Conservation (phyloP, 1,284 basidiomycete genomes). For the Gomphus bonarii region DNA sequence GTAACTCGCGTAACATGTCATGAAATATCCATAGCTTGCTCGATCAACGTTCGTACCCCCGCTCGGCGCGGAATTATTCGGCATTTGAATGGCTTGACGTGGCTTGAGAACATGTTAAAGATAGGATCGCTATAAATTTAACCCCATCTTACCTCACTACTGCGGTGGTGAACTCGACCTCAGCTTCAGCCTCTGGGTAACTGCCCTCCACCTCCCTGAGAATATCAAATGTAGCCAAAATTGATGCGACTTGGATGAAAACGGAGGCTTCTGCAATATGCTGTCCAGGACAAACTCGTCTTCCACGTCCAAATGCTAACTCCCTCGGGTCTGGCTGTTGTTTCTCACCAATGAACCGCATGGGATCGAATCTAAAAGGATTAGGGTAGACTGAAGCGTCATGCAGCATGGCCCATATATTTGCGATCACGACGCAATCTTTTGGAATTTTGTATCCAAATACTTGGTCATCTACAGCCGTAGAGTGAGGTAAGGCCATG, state of each 20-base stretch:
- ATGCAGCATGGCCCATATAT: slow-evolving; percentile 16
- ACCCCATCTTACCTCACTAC: slow-evolving; percentile 6
- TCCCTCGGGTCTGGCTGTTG: slow-evolving; percentile 23
- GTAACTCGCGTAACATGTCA: neutral
- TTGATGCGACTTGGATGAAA: slow-evolving; percentile 39
- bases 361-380: slow-evolving; percentile 16
- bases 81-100: slow-evolving; percentile 8
- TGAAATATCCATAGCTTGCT: neutral
- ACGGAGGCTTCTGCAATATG: slow-evolving; percentile 42
- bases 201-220: slow-evolving; percentile 36
- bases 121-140: neutral
- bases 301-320: slow-evolving; percentile 31
- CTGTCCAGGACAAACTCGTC: slow-evolving; percentile 20
- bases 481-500: slow-evolving; percentile 14
- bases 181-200: slow-evolving; percentile 34
- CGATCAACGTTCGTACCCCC: neutral
- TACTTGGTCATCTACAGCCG: slow-evolving; percentile 13
- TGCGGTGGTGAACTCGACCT: slow-evolving; percentile 6
- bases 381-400: slow-evolving; percentile 14
- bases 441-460: slow-evolving; percentile 15
- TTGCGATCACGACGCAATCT: slow-evolving; percentile 13
- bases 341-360: slow-evolving; percentile 16
- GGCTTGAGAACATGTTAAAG: neutral
- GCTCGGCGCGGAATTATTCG: neutral
- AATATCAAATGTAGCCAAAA: slow-evolving; percentile 43